phyloP scores from a whole-genome alignment of 805 yeast genomes.

The Torulaspora gathmanii region DNA sequence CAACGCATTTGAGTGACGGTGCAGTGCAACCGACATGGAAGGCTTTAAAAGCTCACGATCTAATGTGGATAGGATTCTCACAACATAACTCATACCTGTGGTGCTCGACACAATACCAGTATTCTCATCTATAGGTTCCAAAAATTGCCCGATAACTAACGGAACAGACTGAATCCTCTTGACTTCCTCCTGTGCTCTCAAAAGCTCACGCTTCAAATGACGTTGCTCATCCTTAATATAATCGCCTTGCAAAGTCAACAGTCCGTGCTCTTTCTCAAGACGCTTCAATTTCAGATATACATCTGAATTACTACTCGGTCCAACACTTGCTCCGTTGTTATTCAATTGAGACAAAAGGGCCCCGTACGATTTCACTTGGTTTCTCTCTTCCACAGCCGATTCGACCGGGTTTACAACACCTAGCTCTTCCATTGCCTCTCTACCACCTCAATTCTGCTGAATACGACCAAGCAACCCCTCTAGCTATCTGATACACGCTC shows the following conservation, averaged over 20 bases:
- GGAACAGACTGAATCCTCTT: constrained; percentile 97
- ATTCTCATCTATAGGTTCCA: constrained; percentile 94
- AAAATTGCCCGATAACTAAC: constrained; percentile 93
- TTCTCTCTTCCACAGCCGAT: constrained; percentile 33
- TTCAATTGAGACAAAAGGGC: constrained; percentile 32
- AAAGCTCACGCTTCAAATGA: constrained; percentile 86
- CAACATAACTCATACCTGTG: constrained; percentile 96
- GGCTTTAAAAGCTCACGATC: constrained; percentile 94
- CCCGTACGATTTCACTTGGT: constrained; percentile 31
- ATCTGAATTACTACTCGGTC: constrained; percentile 44
- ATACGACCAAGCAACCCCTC: neutral
- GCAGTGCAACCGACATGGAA: constrained; percentile 92
- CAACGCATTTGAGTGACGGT: constrained; percentile 96
- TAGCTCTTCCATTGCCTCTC: constrained; percentile 52
- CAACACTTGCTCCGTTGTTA: constrained; percentile 17
- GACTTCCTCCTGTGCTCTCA: constrained; percentile 97
- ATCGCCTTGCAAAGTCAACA: constrained; percentile 84
- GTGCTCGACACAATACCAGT: constrained; percentile 97
- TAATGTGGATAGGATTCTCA: constrained; percentile 86
- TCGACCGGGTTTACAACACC: constrained; percentile 44
- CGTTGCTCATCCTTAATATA: constrained; percentile 98
- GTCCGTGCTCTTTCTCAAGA: constrained; percentile 84
- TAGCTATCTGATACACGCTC: neutral
- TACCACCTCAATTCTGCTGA: neutral
- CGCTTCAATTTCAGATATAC: constrained; percentile 80